Evolutionary conservation across 2,329 filamentous ascomycete genomes (phyloP).

Genomic region (Colletotrichum sp.): DNA sequence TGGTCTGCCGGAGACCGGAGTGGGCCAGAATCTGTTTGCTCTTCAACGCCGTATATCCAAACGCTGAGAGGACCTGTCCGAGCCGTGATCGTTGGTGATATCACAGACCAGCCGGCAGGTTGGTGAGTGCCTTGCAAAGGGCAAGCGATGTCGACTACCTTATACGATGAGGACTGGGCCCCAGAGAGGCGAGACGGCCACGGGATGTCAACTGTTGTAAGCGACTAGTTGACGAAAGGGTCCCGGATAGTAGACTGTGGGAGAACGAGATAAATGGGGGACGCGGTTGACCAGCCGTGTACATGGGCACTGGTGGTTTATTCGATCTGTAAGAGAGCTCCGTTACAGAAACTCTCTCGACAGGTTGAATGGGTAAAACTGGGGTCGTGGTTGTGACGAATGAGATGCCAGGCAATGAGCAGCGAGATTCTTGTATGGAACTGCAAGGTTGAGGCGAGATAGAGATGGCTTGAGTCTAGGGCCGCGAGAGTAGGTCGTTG

Average conservation of each 20-base stretch:
- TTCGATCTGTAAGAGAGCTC: slow-evolving; percentile 12
- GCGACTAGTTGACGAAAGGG: background rate
- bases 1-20: slow-evolving; percentile 20
- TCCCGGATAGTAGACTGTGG: background rate
- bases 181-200: background rate
- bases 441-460: background rate
- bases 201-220: background rate
- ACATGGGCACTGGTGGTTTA: slow-evolving; percentile 17
- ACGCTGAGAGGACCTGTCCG: background rate
- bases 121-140: background rate
- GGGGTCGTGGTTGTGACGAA: background rate
- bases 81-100: background rate
- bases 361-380: background rate
- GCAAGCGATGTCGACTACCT: background rate
- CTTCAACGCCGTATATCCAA: background rate
- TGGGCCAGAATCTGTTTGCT: background rate
- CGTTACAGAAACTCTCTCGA: slow-evolving; percentile 15
- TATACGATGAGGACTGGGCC: background rate
- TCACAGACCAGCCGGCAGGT: background rate
- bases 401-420: background rate
- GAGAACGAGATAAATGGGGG: background rate
- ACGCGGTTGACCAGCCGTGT: slow-evolving; percentile 21
- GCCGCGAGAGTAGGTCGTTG: background rate
- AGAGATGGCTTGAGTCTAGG: background rate
- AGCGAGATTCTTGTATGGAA: background rate